Base-by-base conservation (phyloP, 2,329 filamentous ascomycete genomes). In the Cercospora janseana region DNA sequence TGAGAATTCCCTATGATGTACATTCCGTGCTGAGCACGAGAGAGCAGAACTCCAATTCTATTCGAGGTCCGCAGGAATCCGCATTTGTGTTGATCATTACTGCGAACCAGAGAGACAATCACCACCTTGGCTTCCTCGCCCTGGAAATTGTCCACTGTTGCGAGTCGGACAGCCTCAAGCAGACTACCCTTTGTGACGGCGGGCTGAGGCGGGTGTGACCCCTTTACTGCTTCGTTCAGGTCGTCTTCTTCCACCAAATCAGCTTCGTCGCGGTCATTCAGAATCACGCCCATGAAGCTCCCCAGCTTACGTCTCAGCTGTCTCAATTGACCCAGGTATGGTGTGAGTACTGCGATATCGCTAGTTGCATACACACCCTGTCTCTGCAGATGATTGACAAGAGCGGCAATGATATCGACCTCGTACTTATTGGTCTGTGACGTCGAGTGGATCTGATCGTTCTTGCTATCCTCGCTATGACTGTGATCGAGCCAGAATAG, bases 41-140 rank as follows among this genome's bases (percentile, higher is more conserved):
- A 82, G 0, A 88, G 70, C 0, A 87, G 70, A 0, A 88, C 84
- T 49, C 88, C 87, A 68, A 88, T 83, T 0, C 85, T 76, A 58
- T 89, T 88, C 0, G 76, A 69, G 0, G 82, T 85, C 23, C 72
- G 77, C 0, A 91, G 69, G 49, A 90, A 91, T 0, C 86, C 87
- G 5, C 75, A 79, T 4, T 69, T 70, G 8, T 76, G 59, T 0
- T 66, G 52, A n/a, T 52, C 38, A 57, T 91, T 91, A 67, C 84
- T 87, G 29, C 87, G 78, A 0, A 89, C 85, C 0, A 91, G 71
- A 0, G 84, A 87, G 0, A 91, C 71, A 2, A 91, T 72, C 0
- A 91, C 72, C 5, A 91, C 71, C 44, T 86, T 84, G 1, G 82
- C 83, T 60, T 91, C 86, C 62, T 91, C 86, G 0, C 86, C 87